Percentiles rank a stretch among this genome's conserved stretches.
Evolutionary conservation across 495 filamentous ascomycete genomes (phyloP).

Genomic region (Trichoderma virens): DNA sequence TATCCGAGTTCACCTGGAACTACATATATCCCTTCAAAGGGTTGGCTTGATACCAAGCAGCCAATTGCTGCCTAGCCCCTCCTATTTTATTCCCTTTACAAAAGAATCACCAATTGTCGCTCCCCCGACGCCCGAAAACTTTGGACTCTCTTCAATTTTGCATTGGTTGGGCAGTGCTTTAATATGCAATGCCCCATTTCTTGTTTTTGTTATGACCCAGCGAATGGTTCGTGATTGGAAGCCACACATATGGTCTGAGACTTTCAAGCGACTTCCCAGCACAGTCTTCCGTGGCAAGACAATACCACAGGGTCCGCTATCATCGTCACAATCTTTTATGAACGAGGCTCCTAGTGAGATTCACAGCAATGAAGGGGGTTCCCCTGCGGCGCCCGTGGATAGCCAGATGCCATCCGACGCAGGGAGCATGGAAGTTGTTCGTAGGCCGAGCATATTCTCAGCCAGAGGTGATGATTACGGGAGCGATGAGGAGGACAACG

Average conservation of each 20-base stretch:
- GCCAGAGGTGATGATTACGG: slow-evolving; percentile 30
- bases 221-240: slow-evolving; percentile 6
- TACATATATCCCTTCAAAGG: slow-evolving; percentile 43
- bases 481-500: slow-evolving; percentile 43
- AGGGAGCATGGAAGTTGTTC: neutral
- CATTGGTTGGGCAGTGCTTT: slow-evolving; percentile 4
- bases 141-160: neutral
- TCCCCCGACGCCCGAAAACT: slow-evolving; percentile 24
- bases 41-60: slow-evolving; percentile 34
- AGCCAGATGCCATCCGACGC: neutral
- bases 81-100: slow-evolving; percentile 44
- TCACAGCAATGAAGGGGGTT: neutral
- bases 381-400: neutral
- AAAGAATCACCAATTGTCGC: slow-evolving; percentile 36
- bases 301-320: neutral
- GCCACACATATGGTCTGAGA: slow-evolving; percentile 5
- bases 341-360: slow-evolving; percentile 5
- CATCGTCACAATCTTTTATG: neutral
- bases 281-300: neutral
- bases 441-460: slow-evolving; percentile 25
- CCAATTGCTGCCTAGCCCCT: slow-evolving; percentile 30
- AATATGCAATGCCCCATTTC: slow-evolving; percentile 11
- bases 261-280: slow-evolving; percentile 7
- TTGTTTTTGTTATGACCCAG: slow-evolving; percentile 4
- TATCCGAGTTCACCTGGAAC: slow-evolving; percentile 35